These are phyloP conservation scores for Nemania abortiva DNA, from an alignment of 2,329 filamentous ascomycete genomes.

Conservation along the genomic window DNA sequence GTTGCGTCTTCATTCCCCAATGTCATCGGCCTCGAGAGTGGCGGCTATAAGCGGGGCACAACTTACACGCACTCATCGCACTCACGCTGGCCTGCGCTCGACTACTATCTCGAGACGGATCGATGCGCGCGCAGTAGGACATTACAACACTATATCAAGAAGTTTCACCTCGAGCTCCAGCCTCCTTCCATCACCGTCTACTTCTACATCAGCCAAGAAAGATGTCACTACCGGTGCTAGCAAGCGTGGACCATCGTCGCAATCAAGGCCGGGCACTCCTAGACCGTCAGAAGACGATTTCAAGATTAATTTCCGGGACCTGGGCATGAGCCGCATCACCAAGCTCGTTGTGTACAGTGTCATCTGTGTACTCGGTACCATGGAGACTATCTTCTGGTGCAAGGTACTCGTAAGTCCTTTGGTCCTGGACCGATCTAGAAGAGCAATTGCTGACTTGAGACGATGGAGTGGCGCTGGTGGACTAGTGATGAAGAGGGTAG, in stretches of 20 bases:
- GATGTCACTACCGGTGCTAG: not conserved
- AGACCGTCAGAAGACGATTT: conserved; percentile 27
- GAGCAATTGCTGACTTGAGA: conserved; percentile 16
- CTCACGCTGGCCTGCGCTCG: not conserved
- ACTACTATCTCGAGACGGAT: not conserved
- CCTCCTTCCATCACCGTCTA: conserved; percentile 13
- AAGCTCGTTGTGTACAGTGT: conserved; percentile 47
- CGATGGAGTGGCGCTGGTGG: conserved; percentile 37
- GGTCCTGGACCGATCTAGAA: not conserved
- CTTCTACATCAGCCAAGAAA: conserved; percentile 7
- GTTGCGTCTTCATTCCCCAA: not conserved
- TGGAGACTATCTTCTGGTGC: conserved; percentile 53
- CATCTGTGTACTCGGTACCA: conserved; percentile 49
- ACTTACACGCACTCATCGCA: conserved; percentile 16
- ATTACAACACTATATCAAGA: not conserved
- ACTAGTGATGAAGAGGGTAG: conserved; percentile 11
- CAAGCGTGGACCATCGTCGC: conserved; percentile 10
- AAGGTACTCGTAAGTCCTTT: conserved; percentile 39
- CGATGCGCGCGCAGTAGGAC: not conserved
- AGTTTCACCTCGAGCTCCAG: not conserved
- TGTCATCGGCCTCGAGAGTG: not conserved
- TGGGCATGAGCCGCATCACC: conserved; percentile 49
- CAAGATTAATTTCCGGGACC: conserved; percentile 45
- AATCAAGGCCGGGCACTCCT: not conserved
- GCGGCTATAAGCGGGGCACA: conserved; percentile 10